phyloP scores from a whole-genome alignment of 306 rosid genomes.

The Neltuma alba region DNA sequence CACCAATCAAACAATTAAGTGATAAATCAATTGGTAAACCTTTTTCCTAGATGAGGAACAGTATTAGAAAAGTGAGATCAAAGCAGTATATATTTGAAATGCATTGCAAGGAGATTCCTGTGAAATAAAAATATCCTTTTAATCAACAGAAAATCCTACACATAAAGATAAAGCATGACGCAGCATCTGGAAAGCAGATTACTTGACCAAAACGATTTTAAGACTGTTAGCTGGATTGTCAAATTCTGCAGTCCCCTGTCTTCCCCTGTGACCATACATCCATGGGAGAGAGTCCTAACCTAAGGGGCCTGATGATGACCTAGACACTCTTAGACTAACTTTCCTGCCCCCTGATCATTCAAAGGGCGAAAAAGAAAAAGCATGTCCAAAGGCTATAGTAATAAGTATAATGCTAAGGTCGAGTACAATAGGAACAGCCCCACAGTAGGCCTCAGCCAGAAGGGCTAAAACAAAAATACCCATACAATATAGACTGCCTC shows the following conservation, averaged over 20 bases:
- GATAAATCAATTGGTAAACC: constrained; percentile 11
- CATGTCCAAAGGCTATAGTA: not conserved
- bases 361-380: not conserved
- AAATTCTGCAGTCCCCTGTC: not conserved
- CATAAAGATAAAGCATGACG: not conserved
- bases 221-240: constrained; percentile 10
- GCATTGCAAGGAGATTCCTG: not conserved
- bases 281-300: not conserved
- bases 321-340: constrained; percentile 1
- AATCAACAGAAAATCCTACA: constrained; percentile 8
- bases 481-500: not conserved
- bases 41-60: constrained; percentile 29
- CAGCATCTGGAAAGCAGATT: not conserved
- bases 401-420: not conserved
- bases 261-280: not conserved
- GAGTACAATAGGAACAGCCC: not conserved
- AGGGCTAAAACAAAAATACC: not conserved
- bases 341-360: constrained; percentile 1
- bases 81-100: constrained; percentile 1
- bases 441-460: not conserved
- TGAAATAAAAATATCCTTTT: constrained; percentile 11
- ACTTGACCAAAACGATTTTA: not conserved
- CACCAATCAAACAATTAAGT: constrained; percentile 17
- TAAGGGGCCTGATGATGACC: constrained; percentile 9
- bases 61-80: constrained; percentile 24